Evolutionary conservation across 441 rosid species (phyloP).

Genomic region (Aquilaria agallochum): DNA sequence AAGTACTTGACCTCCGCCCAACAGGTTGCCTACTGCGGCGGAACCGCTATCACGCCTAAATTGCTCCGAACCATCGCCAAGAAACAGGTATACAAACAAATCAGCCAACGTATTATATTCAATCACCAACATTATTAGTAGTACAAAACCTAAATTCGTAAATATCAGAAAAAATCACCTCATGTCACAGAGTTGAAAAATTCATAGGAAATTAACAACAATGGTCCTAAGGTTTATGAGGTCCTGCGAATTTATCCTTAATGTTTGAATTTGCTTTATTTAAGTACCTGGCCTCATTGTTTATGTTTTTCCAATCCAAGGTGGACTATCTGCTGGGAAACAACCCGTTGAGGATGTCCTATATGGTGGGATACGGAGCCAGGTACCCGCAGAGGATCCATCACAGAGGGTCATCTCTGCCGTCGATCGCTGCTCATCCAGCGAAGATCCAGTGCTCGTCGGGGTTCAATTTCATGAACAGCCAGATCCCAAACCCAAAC

Average conservation of each 20-base stretch:
- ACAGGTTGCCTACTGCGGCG: conserved; percentile 47
- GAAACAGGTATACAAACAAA: conserved; percentile 23
- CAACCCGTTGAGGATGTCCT: conserved; percentile 56
- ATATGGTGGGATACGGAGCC: conserved; percentile 64
- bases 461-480: conserved; percentile 46
- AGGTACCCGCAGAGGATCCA: conserved; percentile 51
- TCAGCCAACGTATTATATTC: too few species aligned
- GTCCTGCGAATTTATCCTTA: too few species aligned
- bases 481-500: conserved; percentile 53
- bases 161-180: too few species aligned
- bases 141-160: too few species aligned
- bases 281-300: too few species aligned
- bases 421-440: conserved; percentile 45
- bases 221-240: too few species aligned
- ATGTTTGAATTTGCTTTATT: too few species aligned
- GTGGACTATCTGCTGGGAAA: conserved; percentile 60
- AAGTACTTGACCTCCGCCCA: conserved; percentile 44
- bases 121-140: too few species aligned
- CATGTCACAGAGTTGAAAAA: too few species aligned
- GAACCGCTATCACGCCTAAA: conserved; percentile 39
- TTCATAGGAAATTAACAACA: too few species aligned
- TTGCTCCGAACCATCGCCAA: conserved; percentile 49
- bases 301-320: background rate
- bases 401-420: conserved; percentile 64
- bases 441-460: conserved; percentile 42